Conservation (phyloP, 1,139 yeast genomes). For the Diutina ranongensis region DNA sequence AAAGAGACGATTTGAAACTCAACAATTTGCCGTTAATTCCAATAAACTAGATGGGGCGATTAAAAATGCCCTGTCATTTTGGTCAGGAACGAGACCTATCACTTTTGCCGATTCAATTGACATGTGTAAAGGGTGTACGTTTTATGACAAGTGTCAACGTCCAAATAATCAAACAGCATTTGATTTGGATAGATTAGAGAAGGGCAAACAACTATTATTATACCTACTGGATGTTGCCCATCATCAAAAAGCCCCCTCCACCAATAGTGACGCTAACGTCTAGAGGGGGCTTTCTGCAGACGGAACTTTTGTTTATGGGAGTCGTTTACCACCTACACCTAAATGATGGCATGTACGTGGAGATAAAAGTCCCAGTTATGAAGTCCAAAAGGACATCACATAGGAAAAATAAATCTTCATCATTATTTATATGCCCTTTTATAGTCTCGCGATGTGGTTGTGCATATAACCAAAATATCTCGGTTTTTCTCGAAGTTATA, state of each 20-base stretch:
- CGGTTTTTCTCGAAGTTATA: too few relatives aligned
- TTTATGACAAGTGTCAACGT: neutral
- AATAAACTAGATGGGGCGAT: neutral
- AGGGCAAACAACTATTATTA: neutral
- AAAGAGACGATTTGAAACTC: neutral
- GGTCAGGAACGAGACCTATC: neutral
- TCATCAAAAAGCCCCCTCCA: constrained; percentile 2
- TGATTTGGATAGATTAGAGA: neutral
- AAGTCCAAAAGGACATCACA: neutral
- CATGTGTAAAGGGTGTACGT: neutral
- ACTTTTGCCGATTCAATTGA: neutral
- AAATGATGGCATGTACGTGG: constrained; percentile 3
- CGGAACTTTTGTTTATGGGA: neutral
- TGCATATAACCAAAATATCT: neutral
- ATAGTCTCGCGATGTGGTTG: neutral
- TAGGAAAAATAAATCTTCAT: neutral
- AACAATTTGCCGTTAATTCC: neutral
- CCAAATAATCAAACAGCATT: neutral
- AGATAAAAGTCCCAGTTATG: constrained; percentile 3
- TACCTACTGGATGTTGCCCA: neutral
- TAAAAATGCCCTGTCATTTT: neutral
- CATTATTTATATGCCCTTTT: neutral
- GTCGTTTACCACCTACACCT: constrained; percentile 6
- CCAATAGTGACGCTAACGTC: neutral
- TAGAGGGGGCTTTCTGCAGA: neutral